A percentile compares a stretch with the other conserved stretches of the same genome.
These are phyloP conservation scores for Gaertneriomyces semiglobifer DNA, from an alignment of 192 early-diverging fungal genomes.

Conservation along the genomic window DNA sequence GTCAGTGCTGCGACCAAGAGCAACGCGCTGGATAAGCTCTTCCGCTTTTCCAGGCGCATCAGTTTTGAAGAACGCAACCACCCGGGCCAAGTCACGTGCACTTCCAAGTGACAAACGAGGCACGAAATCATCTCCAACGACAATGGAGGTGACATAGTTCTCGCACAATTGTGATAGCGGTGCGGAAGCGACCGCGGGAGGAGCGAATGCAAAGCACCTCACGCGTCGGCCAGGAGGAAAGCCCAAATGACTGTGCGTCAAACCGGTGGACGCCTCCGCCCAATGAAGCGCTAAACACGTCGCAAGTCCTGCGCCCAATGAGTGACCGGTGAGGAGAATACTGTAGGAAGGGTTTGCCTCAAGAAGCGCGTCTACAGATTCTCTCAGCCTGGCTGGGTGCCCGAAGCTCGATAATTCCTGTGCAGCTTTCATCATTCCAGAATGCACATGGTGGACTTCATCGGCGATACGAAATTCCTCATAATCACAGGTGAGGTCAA, in stretches of 20 bases:
- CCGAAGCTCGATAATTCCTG: constrained; percentile 62
- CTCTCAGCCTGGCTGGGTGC: constrained; percentile 59
- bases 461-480: constrained; percentile 39
- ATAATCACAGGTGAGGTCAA: constrained; percentile 82
- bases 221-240: constrained; percentile 69
- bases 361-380: constrained; percentile 68
- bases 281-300: constrained; percentile 73
- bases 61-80: constrained; percentile 40
- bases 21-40: constrained; percentile 12
- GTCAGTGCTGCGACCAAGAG: background rate
- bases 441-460: constrained; percentile 55
- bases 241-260: constrained; percentile 33
- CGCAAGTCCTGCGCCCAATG: constrained; percentile 83
- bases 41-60: constrained; percentile 4
- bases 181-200: constrained; percentile 71
- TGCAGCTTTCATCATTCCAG: constrained; percentile 71
- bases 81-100: constrained; percentile 70
- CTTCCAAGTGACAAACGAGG: constrained; percentile 71
- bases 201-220: constrained; percentile 81
- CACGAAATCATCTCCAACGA: constrained; percentile 78
- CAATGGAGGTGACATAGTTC: constrained; percentile 74
- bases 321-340: constrained; percentile 83
- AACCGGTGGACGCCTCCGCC: constrained; percentile 52
- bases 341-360: constrained; percentile 72
- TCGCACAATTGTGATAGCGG: constrained; percentile 62